phyloP scores from a whole-genome alignment of 805 yeast genomes.

The Jamesozyma spencerorum region DNA sequence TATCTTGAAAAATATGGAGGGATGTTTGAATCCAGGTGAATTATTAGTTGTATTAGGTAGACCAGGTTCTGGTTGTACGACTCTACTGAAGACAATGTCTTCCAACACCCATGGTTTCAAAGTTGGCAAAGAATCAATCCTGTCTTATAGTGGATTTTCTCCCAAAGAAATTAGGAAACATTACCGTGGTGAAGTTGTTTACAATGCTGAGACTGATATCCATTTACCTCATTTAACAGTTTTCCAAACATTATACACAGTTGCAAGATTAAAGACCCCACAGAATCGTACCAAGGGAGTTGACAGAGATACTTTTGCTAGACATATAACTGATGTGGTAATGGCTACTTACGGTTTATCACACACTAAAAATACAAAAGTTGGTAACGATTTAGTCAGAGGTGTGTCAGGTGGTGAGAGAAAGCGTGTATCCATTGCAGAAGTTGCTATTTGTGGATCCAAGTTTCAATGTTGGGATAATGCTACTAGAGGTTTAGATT shows the following conservation, averaged over 20 bases:
- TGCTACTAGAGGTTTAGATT: conserved; percentile 57
- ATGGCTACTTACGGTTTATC: conserved; percentile 44
- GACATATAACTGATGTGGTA: conserved; percentile 40
- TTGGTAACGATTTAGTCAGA: conserved; percentile 58
- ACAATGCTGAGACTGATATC: conserved; percentile 54
- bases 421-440: conserved; percentile 67
- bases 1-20: conserved; percentile 48
- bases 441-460: conserved; percentile 44
- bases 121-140: conserved; percentile 35
- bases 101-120: conserved; percentile 49
- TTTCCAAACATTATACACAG: conserved; percentile 48
- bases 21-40: conserved; percentile 52
- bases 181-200: conserved; percentile 54
- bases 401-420: conserved; percentile 75
- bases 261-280: conserved; percentile 49
- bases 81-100: conserved; percentile 48
- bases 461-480: conserved; percentile 47
- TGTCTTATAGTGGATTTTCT: conserved; percentile 43
- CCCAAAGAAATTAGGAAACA: conserved; percentile 37
- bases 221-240: conserved; percentile 36
- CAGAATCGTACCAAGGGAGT: conserved; percentile 45
- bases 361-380: conserved; percentile 55
- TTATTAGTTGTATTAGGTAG: conserved; percentile 67
- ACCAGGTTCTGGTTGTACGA: conserved; percentile 69
- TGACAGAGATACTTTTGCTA: conserved; percentile 39